Evolutionary conservation across 257 asterid species (phyloP).

Genomic region (Solanum sitiens): DNA sequence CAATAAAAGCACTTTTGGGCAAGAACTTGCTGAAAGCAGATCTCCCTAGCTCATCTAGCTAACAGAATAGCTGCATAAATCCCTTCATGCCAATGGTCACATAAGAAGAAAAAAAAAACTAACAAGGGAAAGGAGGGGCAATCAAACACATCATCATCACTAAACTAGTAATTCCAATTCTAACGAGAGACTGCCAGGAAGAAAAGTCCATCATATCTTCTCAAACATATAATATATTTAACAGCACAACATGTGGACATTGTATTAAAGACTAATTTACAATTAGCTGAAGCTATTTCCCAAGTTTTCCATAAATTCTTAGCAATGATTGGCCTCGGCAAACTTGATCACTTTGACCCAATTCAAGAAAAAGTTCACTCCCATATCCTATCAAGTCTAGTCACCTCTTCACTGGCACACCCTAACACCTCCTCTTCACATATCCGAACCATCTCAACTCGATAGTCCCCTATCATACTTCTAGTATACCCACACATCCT

Average conservation of each 20-base stretch:
- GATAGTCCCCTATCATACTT: neutral
- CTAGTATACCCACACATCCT: neutral
- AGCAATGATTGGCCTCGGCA: neutral
- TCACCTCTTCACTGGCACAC: neutral
- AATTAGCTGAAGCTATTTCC: neutral
- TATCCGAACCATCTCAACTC: neutral
- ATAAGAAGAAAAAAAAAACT: neutral
- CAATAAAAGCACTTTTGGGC: neutral
- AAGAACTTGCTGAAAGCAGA: neutral
- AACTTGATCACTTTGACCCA: neutral
- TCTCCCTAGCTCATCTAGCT: neutral
- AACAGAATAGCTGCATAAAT: neutral
- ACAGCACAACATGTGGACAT: neutral
- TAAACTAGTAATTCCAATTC: neutral
- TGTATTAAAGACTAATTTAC: neutral
- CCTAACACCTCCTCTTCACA: neutral
- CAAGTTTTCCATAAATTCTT: neutral
- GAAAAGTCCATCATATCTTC: neutral
- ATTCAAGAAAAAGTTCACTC: neutral
- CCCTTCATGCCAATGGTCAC: neutral
- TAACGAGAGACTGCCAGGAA: neutral
- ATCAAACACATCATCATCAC: neutral
- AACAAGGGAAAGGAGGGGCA: neutral
- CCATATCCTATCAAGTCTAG: neutral
- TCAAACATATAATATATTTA: neutral